Evolutionary conservation across 1,284 basidiomycete species (phyloP).

Genomic region (Papiliotrema nemorosa): DNA sequence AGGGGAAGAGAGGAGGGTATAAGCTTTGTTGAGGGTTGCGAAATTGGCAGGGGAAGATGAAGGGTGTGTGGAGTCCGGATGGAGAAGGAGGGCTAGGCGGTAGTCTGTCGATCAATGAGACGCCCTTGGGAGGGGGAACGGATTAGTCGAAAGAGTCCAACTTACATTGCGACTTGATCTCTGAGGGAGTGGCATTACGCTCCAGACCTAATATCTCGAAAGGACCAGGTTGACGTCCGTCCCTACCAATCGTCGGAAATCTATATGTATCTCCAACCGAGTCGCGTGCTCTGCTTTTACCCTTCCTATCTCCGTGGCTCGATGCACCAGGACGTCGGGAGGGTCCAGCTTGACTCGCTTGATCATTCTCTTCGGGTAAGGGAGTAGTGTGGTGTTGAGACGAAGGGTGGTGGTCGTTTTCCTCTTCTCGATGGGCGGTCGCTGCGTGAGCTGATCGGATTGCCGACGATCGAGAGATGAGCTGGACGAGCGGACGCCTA

Average conservation of each 20-base stretch:
- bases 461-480: background rate
- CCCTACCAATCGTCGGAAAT: slow-evolving; percentile 29
- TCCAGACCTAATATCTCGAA: slow-evolving; percentile 44
- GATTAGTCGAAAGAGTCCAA: background rate
- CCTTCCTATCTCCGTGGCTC: slow-evolving; percentile 18
- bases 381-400: too few relatives aligned
- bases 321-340: too few relatives aligned
- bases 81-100: slow-evolving; percentile 44
- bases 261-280: slow-evolving; percentile 15
- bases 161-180: slow-evolving; percentile 47
- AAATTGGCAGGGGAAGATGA: slow-evolving; percentile 45
- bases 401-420: too few relatives aligned
- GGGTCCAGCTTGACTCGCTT: too few relatives aligned
- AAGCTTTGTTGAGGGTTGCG: slow-evolving; percentile 40
- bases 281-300: slow-evolving; percentile 8
- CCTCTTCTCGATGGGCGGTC: background rate
- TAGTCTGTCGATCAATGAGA: slow-evolving; percentile 35
- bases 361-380: too few relatives aligned
- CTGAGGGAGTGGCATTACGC: slow-evolving; percentile 24
- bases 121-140: background rate
- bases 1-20: slow-evolving; percentile 41
- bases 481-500: background rate
- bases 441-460: background rate
- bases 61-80: slow-evolving; percentile 47
- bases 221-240: slow-evolving; percentile 39